phyloP scores from a whole-genome alignment of 495 filamentous ascomycete species.

The Neurospora terricola region DNA sequence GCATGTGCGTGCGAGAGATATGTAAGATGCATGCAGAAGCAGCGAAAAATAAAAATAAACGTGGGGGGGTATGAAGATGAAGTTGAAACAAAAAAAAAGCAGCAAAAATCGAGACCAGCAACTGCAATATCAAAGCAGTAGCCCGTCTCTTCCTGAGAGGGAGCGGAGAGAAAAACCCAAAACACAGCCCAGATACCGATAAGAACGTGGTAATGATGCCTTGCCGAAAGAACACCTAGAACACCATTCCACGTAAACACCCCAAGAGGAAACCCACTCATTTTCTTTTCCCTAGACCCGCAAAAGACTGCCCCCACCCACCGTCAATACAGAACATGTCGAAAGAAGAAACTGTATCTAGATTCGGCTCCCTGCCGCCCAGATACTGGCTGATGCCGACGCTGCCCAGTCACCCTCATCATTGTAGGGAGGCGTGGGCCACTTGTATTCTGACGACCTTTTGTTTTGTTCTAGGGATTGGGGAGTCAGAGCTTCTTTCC shows the following conservation, averaged over 20 bases:
- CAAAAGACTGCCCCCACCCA: constrained; percentile 3
- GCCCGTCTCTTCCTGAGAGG: background rate
- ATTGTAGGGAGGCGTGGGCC: constrained; percentile 86
- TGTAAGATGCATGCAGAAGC: background rate
- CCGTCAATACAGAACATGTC: background rate
- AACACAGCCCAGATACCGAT: constrained; percentile 2
- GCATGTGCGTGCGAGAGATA: constrained; percentile 2
- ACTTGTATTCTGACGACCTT: constrained; percentile 56
- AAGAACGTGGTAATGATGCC: background rate
- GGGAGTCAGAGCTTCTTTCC: constrained; percentile 51
- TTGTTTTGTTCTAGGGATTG: constrained; percentile 43
- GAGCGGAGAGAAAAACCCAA: constrained; percentile 12
- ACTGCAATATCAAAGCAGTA: background rate
- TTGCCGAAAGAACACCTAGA: constrained; percentile 4
- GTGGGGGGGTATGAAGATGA: constrained; percentile 1
- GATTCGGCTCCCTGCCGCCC: constrained; percentile 52
- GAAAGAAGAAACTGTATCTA: constrained; percentile 13
- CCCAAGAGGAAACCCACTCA: background rate
- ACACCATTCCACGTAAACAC: constrained; percentile 11
- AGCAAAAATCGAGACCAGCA: background rate
- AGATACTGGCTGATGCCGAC: constrained; percentile 68
- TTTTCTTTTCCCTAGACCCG: background rate
- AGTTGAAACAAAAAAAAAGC: background rate
- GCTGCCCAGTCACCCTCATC: constrained; percentile 78
- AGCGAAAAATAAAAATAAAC: background rate